Conservation (phyloP, 2,329 filamentous ascomycete species). For the Thielaviopsis euricoi region DNA sequence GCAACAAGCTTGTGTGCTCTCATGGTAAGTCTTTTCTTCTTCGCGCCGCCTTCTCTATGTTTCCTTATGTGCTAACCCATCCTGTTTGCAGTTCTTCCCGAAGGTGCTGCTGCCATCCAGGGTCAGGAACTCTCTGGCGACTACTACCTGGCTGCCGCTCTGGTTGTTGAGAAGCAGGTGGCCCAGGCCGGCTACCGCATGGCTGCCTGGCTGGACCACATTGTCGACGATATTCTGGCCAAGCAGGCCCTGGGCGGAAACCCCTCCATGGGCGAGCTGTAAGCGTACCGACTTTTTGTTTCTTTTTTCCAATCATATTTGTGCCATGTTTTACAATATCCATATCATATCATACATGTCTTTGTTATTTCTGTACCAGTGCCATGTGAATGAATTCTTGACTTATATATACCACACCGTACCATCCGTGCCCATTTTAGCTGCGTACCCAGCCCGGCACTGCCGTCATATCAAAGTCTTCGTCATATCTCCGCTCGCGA, state of each 20-base stretch:
- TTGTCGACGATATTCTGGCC: slow-evolving; percentile 25
- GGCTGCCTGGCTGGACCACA: slow-evolving; percentile 49
- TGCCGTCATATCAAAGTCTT: slow-evolving; percentile 42
- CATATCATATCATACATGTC: no score
- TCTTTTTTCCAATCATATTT: no score
- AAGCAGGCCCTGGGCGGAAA: slow-evolving; percentile 11
- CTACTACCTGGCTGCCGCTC: slow-evolving; percentile 48
- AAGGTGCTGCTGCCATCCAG: slow-evolving; percentile 40
- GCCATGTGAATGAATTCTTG: background rate
- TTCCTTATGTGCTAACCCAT: background rate
- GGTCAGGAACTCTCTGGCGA: slow-evolving; percentile 43
- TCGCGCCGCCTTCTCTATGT: background rate
- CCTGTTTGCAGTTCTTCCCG: slow-evolving; percentile 36
- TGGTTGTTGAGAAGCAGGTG: slow-evolving; percentile 47
- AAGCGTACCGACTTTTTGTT: background rate
- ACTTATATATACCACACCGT: no score
- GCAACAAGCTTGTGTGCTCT: slow-evolving; percentile 44
- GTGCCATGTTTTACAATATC: no score
- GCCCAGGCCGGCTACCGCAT: slow-evolving; percentile 54
- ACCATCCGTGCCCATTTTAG: background rate
- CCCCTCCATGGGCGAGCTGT: background rate
- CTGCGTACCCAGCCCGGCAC: slow-evolving; percentile 59
- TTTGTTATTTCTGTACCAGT: no score
- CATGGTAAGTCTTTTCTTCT: slow-evolving; percentile 29
- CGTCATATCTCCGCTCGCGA: slow-evolving; percentile 38